Conservation (phyloP, 768 basidiomycete species). For the Termitomyces sp. region DNA sequence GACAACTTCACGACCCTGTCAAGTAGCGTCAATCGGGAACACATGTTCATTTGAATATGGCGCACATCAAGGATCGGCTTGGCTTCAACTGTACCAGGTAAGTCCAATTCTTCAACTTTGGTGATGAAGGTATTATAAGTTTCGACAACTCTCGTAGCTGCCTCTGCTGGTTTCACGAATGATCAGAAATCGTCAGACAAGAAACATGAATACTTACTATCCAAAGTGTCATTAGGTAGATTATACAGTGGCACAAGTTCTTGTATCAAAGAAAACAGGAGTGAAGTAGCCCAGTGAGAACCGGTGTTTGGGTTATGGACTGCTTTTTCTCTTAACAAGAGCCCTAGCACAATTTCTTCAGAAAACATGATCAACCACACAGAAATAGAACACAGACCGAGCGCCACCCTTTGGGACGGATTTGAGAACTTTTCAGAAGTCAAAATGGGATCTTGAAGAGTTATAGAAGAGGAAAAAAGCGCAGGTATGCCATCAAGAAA, state of each 20-base stretch:
- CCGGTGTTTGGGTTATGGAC: conserved; percentile 64
- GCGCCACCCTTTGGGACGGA: conserved; percentile 49
- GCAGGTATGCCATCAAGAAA: conserved; percentile 73
- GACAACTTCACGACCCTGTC: conserved; percentile 70
- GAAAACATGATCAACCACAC: neutral
- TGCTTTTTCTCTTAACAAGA: conserved; percentile 60
- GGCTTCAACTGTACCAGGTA: conserved; percentile 60
- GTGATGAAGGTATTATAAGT: conserved; percentile 64
- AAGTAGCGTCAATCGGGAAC: conserved; percentile 1
- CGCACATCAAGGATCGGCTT: conserved; percentile 79
- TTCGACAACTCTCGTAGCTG: conserved; percentile 46
- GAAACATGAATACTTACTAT: conserved; percentile 33
- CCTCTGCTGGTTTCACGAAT: conserved; percentile 30
- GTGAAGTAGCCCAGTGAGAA: conserved; percentile 65
- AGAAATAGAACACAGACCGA: conserved; percentile 42
- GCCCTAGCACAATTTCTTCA: conserved; percentile 35
- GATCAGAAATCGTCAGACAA: neutral
- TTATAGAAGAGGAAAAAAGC: conserved; percentile 52
- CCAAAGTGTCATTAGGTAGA: conserved; percentile 31
- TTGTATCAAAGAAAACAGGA: conserved; percentile 73
- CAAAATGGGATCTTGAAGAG: conserved; percentile 36
- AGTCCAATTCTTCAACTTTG: conserved; percentile 56
- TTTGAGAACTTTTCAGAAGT: conserved; percentile 29
- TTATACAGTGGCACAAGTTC: conserved; percentile 62
- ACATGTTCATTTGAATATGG: neutral